These are phyloP conservation scores for Fusarium piperis DNA, from an alignment of 2,329 filamentous ascomycete genomes.

Conservation along the genomic window DNA sequence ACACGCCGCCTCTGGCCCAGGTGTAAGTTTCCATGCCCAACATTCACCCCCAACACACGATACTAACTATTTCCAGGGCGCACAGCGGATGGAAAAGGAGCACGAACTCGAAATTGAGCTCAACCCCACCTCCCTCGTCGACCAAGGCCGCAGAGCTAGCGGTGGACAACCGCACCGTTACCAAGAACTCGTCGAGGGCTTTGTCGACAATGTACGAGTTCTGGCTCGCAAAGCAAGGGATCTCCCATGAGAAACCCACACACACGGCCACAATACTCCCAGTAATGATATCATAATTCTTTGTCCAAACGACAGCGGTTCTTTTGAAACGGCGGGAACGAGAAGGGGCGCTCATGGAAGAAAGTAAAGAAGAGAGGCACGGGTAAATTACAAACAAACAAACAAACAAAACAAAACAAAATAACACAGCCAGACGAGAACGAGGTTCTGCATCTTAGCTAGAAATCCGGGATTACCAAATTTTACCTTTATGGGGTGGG, in stretches of 20 bases:
- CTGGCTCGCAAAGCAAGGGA: constrained; percentile 59
- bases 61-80: constrained; percentile 45
- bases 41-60: background rate
- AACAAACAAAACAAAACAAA: background rate
- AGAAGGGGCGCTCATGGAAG: background rate
- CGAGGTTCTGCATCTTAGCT: background rate
- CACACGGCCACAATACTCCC: background rate
- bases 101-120: constrained; percentile 87
- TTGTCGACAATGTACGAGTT: constrained; percentile 77
- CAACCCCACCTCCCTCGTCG: constrained; percentile 68
- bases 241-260: constrained; percentile 25
- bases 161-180: constrained; percentile 67
- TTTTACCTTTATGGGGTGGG: background rate
- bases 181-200: constrained; percentile 74
- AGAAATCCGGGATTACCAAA: background rate
- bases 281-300: constrained; percentile 12
- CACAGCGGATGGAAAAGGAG: constrained; percentile 65
- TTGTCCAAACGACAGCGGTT: background rate
- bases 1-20: constrained; percentile 50
- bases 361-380: background rate
- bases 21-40: constrained; percentile 46
- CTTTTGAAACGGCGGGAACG: background rate
- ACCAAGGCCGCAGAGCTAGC: constrained; percentile 70
- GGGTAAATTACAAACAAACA: background rate
- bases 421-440: background rate